A percentile compares a stretch with the other conserved stretches of the same genome.
Conservation (phyloP, 257 asterid genomes). For the Voacanga thouarsii region DNA sequence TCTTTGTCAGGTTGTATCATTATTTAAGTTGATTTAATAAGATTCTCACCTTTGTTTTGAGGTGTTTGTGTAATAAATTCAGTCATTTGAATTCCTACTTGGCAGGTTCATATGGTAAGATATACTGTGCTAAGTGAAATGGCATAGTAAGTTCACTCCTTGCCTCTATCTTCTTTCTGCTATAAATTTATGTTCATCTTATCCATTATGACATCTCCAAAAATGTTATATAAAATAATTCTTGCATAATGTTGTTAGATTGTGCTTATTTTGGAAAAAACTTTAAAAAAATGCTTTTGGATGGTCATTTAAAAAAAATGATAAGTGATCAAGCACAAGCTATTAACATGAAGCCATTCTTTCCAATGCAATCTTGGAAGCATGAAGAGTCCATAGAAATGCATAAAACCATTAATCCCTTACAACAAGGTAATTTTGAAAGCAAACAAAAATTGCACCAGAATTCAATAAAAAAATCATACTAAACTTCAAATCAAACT, state of each 20-base stretch:
- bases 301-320: neutral
- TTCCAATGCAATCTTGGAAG: neutral
- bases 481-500: neutral
- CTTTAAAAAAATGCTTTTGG: neutral
- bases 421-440: neutral
- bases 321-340: neutral
- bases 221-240: neutral
- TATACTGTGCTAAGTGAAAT: slow-evolving; percentile 89
- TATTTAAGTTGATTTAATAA: neutral
- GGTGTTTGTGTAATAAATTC: neutral
- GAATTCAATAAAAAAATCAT: neutral
- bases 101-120: slow-evolving; percentile 98
- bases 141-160: slow-evolving; percentile 64
- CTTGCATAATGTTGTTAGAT: neutral
- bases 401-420: neutral
- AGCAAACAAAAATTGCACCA: neutral
- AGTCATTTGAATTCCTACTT: slow-evolving; percentile 6
- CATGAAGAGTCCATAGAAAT: neutral
- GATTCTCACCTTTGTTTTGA: neutral
- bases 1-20: neutral
- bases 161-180: neutral
- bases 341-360: neutral
- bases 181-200: too few species aligned
- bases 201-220: neutral
- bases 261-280: neutral